Evolutionary conservation across 2,329 filamentous ascomycete species (phyloP), one percentile per base, ranked within the genome.

Genomic region (Alternaria viburni): DNA sequence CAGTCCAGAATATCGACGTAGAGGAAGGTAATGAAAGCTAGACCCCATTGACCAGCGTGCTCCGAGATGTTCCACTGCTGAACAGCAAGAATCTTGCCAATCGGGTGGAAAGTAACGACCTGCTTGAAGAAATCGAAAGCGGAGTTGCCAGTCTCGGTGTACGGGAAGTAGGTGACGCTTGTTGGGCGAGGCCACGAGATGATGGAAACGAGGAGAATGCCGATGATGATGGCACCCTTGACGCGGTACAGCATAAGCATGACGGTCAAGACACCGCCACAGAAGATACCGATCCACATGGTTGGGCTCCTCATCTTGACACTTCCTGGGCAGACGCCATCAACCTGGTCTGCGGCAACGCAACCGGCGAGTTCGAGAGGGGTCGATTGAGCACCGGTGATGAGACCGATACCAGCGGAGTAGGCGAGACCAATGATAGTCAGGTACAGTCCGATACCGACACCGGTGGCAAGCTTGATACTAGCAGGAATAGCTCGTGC

Each of bases 1-100:
- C 89, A 90, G 79, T 96, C 93, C 47, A 97, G 87, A 65, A 97
- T 95, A 74, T 97, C 93, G 68, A 96, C 93, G 74, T 97, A 96
- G 21, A 96, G 85, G 82, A 97, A 96, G 3, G 93, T 96, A 78
- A 96, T 90, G 67, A 96, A 88, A 0, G 93, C 93, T 54, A 96
- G 85, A 26, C 90, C 91, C 74, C 96, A 96, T 74, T 96, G 90
- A 4, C 88, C 88, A 11, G 90, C 89, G 61, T 93, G 89, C 5
- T 84, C 84, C 8, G 85, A 81, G 23, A 96, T 83, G 70, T 91
- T 83, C 90, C 92, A 97, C 61, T 93, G 83, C 75, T 93, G 91
- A 1, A 90, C 92, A 32, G 85, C 86, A 13, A 96, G 85, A 5
- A 87, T 89, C 52, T 87, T 86, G 65, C 85, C 77, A 75, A 97